A percentile compares a stretch with the other conserved stretches of the same genome.
Evolutionary conservation across 139 green algal species (phyloP).

Genomic region (Tetraselmis striata): DNA sequence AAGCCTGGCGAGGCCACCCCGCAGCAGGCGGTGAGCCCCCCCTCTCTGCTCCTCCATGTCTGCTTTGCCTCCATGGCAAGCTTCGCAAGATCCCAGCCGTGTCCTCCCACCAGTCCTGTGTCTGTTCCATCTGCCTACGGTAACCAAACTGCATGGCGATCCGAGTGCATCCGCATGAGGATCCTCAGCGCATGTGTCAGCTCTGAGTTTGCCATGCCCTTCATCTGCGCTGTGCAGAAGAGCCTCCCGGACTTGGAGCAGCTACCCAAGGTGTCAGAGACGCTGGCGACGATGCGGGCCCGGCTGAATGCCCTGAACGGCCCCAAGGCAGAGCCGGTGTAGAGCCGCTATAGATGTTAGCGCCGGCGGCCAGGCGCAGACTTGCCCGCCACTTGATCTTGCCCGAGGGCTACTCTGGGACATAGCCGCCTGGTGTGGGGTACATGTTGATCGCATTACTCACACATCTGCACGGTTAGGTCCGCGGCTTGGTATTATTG

Average conservation of each 20-base stretch:
- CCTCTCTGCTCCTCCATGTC: not conserved
- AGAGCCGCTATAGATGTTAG: too few species aligned
- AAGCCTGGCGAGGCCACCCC: conserved; percentile 9
- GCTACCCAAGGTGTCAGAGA: conserved; percentile 20
- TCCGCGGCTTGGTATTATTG: too few species aligned
- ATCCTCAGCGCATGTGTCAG: not conserved
- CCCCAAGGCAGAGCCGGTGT: not conserved
- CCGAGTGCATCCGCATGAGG: not conserved
- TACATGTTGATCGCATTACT: too few species aligned
- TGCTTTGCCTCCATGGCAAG: not conserved
- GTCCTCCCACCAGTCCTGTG: not conserved
- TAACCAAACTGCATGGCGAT: not conserved
- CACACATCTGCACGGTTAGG: too few species aligned
- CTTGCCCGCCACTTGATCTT: too few species aligned
- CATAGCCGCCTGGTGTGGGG: too few species aligned
- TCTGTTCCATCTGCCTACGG: not conserved
- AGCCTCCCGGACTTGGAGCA: conserved; percentile 5
- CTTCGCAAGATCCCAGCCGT: conserved; percentile 5
- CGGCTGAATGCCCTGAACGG: conserved; percentile 54
- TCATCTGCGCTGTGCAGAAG: not conserved
- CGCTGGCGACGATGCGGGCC: conserved; percentile 38
- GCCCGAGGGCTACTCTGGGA: too few species aligned
- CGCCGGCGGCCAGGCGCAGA: too few species aligned
- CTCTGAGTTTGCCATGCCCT: not conserved
- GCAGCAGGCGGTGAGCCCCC: not conserved